phyloP scores from a whole-genome alignment of 768 basidiomycete genomes.

The Xerocomus spinulosus region DNA sequence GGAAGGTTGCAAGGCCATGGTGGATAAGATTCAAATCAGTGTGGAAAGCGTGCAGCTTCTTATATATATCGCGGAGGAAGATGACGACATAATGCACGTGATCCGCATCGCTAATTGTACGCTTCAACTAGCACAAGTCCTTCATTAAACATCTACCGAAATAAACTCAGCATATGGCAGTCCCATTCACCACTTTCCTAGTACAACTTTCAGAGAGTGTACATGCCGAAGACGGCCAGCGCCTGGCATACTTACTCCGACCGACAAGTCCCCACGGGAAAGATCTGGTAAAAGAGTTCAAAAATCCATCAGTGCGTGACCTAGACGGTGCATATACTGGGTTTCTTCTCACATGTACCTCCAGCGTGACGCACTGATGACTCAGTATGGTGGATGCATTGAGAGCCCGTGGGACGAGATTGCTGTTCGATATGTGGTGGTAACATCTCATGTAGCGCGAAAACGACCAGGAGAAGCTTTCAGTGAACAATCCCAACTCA shows the following conservation, averaged over 20 bases:
- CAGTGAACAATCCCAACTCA: constrained; percentile 71
- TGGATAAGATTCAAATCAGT: neutral
- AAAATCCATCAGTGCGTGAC: constrained; percentile 46
- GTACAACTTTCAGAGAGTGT: constrained; percentile 59
- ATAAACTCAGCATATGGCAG: constrained; percentile 24
- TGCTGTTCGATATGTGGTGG: constrained; percentile 75
- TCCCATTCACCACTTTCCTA: constrained; percentile 56
- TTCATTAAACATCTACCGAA: too few species aligned
- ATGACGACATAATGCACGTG: too few species aligned
- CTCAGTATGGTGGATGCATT: constrained; percentile 53
- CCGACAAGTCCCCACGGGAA: constrained; percentile 76
- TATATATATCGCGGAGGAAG: too few species aligned
- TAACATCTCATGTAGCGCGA: constrained; percentile 65
- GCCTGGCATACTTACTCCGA: constrained; percentile 68
- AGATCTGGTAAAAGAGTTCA: constrained; percentile 67
- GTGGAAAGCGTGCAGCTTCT: neutral
- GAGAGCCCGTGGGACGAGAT: constrained; percentile 83
- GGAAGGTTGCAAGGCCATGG: constrained; percentile 78
- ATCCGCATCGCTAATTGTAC: too few species aligned
- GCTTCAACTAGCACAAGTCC: too few species aligned
- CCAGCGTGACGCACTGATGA: constrained; percentile 18
- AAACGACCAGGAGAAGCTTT: constrained; percentile 69
- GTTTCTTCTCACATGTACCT: constrained; percentile 38
- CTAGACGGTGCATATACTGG: neutral
- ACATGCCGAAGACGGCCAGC: constrained; percentile 58